phyloP scores from a whole-genome alignment of 2,329 filamentous ascomycete species.

The Sporothrix euskadiensis region DNA sequence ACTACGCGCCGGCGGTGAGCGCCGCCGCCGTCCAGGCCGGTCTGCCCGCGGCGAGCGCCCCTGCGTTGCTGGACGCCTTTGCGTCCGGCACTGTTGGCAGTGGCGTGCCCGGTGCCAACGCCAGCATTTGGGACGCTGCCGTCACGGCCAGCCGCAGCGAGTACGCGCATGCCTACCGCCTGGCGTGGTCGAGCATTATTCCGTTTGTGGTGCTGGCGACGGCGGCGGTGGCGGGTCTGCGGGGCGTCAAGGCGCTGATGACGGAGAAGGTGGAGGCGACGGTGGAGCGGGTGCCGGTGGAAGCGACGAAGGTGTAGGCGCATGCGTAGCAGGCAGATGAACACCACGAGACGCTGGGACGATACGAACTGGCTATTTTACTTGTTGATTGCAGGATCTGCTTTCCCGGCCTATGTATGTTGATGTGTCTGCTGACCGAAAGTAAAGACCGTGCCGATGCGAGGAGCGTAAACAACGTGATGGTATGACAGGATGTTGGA shows the following conservation, averaged over 20 bases:
- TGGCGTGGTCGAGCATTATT: constrained; percentile 53
- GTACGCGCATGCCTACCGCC: constrained; percentile 51
- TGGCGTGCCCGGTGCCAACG: constrained; percentile 43
- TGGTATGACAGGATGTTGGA: not conserved
- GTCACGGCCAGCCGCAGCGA: constrained; percentile 45
- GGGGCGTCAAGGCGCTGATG: constrained; percentile 54
- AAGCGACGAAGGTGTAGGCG: not conserved
- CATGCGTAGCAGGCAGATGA: not conserved
- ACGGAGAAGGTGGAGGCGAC: constrained; percentile 56
- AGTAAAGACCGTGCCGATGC: not conserved
- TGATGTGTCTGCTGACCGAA: not conserved
- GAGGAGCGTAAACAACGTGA: not conserved
- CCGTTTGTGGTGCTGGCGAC: constrained; percentile 54
- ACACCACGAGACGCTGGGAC: not conserved
- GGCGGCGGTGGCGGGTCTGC: constrained; percentile 46
- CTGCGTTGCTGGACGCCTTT: constrained; percentile 44
- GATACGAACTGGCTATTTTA: not conserved
- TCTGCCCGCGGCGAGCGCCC: constrained; percentile 43
- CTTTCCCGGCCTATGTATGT: not conserved
- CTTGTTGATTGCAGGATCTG: not conserved
- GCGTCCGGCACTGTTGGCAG: constrained; percentile 39
- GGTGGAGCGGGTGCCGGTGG: constrained; percentile 43
- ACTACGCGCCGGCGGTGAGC: constrained; percentile 45
- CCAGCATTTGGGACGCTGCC: constrained; percentile 43
- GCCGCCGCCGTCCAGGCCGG: constrained; percentile 47